Evolutionary conservation across 805 yeast genomes (phyloP).

Genomic region (Candida peoriensis): DNA sequence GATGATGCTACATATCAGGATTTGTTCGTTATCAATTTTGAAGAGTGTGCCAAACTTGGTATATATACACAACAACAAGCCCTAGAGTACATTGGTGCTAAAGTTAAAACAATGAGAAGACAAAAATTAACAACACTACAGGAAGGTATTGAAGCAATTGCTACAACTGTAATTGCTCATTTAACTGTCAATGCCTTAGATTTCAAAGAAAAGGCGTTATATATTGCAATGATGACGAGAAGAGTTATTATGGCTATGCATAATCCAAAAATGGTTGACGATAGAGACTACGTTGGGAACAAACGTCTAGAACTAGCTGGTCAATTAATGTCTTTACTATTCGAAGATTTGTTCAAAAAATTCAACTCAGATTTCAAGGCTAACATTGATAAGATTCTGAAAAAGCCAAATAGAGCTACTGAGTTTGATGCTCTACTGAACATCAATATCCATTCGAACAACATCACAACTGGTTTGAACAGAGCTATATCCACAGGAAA

Average conservation of each 20-base stretch:
- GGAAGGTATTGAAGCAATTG: conserved; percentile 95
- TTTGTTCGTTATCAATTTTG: conserved; percentile 86
- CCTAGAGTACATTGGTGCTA: conserved; percentile 80
- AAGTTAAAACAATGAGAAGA: conserved; percentile 90
- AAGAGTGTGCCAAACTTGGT: conserved; percentile 83
- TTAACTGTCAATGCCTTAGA: conserved; percentile 79
- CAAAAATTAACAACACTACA: conserved; percentile 77
- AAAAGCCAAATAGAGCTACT: conserved; percentile 89
- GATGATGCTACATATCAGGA: conserved; percentile 85
- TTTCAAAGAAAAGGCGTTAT: conserved; percentile 90
- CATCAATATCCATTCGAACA: conserved; percentile 86
- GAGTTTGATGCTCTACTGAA: conserved; percentile 92
- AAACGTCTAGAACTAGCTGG: conserved; percentile 97
- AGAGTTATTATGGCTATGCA: conserved; percentile 94
- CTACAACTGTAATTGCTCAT: conserved; percentile 95
- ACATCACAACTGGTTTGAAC: conserved; percentile 89
- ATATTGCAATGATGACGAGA: conserved; percentile 94
- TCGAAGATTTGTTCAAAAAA: conserved; percentile 95
- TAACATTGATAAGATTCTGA: conserved; percentile 86
- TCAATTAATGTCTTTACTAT: conserved; percentile 87
- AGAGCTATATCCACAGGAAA: conserved; percentile 98
- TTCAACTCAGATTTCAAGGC: conserved; percentile 94
- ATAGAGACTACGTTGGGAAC: conserved; percentile 97
- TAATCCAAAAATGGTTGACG: conserved; percentile 94
- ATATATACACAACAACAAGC: conserved; percentile 93